A percentile compares a stretch with the other conserved stretches of the same genome.
Evolutionary conservation across 805 yeast genomes (phyloP).

Genomic region (Metschnikowia orientalis): DNA sequence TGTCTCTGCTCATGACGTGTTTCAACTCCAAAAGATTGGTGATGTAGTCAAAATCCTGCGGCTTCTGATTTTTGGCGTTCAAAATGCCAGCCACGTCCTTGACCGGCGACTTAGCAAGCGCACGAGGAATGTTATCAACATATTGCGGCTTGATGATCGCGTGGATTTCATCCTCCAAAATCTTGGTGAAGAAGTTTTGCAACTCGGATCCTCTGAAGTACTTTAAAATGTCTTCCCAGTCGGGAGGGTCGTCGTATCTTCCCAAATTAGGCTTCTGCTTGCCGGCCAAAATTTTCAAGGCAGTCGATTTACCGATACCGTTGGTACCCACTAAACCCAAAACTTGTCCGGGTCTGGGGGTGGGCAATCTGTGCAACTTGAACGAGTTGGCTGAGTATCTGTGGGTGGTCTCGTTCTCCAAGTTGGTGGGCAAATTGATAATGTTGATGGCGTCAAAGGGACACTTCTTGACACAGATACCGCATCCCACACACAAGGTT

Average conservation of each 20-base stretch:
- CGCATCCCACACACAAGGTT: slow-evolving; percentile 95
- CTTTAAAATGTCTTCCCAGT: slow-evolving; percentile 89
- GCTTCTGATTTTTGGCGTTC: slow-evolving; percentile 71
- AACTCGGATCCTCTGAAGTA: slow-evolving; percentile 96
- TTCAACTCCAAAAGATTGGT: slow-evolving; percentile 69
- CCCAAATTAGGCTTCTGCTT: slow-evolving; percentile 97
- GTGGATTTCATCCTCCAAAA: slow-evolving; percentile 88
- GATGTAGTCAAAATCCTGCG: slow-evolving; percentile 59
- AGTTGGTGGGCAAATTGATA: slow-evolving; percentile 92
- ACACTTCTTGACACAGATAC: slow-evolving; percentile 98
- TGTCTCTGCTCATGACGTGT: slow-evolving; percentile 80
- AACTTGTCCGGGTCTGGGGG: slow-evolving; percentile 99
- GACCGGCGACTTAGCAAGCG: slow-evolving; percentile 80
- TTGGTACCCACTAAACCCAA: slow-evolving; percentile 96
- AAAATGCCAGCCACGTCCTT: slow-evolving; percentile 82
- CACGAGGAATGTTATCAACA: slow-evolving; percentile 96
- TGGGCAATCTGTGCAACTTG: slow-evolving; percentile 94
- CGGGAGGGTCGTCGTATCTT: slow-evolving; percentile 91
- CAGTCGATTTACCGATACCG: slow-evolving; percentile 99
- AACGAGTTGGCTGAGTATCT: slow-evolving; percentile 97
- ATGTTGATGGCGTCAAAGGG: slow-evolving; percentile 97
- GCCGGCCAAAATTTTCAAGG: slow-evolving; percentile 93
- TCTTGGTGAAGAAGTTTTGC: slow-evolving; percentile 92
- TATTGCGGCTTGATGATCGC: slow-evolving; percentile 99
- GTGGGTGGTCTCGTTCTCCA: slow-evolving; percentile 90